Conservation (phyloP, 768 basidiomycete species). For the Strobilomyces echinocephalus region DNA sequence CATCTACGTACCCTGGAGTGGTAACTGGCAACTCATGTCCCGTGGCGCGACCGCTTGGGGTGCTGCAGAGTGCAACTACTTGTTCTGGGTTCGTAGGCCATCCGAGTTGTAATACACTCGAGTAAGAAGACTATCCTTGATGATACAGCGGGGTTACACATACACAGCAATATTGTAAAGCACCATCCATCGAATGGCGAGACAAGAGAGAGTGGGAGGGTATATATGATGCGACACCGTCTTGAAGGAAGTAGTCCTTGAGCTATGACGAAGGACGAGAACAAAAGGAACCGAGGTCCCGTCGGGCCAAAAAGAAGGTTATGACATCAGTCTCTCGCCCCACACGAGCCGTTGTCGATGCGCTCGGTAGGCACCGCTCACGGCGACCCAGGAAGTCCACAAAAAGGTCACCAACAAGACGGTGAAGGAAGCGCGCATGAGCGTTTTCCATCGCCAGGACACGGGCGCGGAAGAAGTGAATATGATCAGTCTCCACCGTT, state of each 20-base stretch:
- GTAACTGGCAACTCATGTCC: conserved; percentile 66
- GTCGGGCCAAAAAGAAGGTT: background rate
- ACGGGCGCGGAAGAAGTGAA: conserved; percentile 72
- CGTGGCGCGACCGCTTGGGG: conserved; percentile 43
- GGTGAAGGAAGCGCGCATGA: conserved; percentile 58
- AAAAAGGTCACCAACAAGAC: conserved; percentile 53
- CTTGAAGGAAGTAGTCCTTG: background rate
- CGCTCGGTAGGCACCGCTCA: conserved; percentile 66
- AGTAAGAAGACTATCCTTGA: background rate
- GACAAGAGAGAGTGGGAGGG: background rate
- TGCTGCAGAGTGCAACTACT: conserved; percentile 65
- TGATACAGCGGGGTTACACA: conserved; percentile 18
- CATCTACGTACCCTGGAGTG: conserved; percentile 67
- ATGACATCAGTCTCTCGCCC: conserved; percentile 73
- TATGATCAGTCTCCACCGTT: conserved; percentile 69
- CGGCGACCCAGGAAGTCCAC: conserved; percentile 55
- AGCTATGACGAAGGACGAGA: background rate
- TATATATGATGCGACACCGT: background rate
- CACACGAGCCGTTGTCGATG: conserved; percentile 73
- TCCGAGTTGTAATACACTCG: conserved; percentile 5
- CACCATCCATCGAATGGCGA: background rate
- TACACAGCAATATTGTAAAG: conserved; percentile 1
- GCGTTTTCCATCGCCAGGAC: conserved; percentile 62
- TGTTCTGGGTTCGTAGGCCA: conserved; percentile 86
- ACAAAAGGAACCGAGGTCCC: background rate